Base-by-base conservation (phyloP, 2,329 filamentous ascomycete genomes). In the Claviceps paspali region DNA sequence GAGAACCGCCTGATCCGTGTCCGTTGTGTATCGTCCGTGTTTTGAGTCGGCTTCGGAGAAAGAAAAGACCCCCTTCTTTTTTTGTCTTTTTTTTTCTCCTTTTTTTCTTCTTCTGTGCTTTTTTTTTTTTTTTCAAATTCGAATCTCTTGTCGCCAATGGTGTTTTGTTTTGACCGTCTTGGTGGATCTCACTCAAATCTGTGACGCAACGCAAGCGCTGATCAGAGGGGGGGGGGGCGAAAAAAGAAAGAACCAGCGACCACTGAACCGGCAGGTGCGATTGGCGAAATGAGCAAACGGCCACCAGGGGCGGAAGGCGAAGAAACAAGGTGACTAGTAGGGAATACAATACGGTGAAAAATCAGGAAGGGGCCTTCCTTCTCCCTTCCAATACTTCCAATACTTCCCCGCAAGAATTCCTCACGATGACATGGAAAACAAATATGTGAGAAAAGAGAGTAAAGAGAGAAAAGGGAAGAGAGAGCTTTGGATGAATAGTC, bases 341-440 rank as follows among this genome's bases (percentile, higher is more conserved):
- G 9, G 26, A 14, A 15, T 33, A 14, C 35, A n/a, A n/a, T n/a
- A n/a, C n/a, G n/a, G n/a, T n/a, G n/a, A n/a, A n/a, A n/a, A n/a
- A n/a, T n/a, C n/a, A n/a, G n/a, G n/a, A n/a, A n/a, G n/a, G n/a
- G n/a, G n/a, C n/a, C n/a, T n/a, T n/a, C n/a, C n/a, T n/a, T n/a
- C 38, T 37, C 38, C 38, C 38, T 40, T 33, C 18, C 29, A 36
- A 38, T 38, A 34, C 30, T 29, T 32, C 27, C n/a, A n/a, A n/a
- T n/a, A n/a, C n/a, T n/a, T n/a, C 30, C 10, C 38, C 35, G 31
- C 24, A 24, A 35, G 31, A 28, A 38, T 41, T 38, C 35, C 39
- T 35, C 35, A 15, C 14, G 30, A 33, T 9, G 30, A 21, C 14
- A n/a, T n/a, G n/a, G n/a, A n/a, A n/a, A n/a, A n/a, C n/a, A n/a